phyloP scores from a whole-genome alignment of 306 rosid species.

The Fragaria iinumae region DNA sequence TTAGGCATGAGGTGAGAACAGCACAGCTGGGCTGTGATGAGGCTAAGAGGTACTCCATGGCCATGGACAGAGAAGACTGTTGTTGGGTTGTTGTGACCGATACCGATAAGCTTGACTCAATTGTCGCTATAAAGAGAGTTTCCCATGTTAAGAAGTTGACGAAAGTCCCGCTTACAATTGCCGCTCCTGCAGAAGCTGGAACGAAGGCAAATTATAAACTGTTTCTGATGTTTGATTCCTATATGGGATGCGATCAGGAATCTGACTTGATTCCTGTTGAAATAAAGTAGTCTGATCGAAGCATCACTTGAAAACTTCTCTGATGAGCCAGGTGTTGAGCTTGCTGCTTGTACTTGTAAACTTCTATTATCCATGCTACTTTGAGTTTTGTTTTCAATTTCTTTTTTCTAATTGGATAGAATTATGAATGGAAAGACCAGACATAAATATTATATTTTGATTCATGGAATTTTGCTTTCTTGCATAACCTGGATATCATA shows the following conservation, averaged over 20 bases:
- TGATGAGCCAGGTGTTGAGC: not conserved
- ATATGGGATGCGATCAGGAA: slow-evolving; percentile 93
- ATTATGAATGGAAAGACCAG: too few relatives aligned
- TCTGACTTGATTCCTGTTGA: slow-evolving; percentile 54
- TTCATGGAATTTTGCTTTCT: too few relatives aligned
- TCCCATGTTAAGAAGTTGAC: slow-evolving; percentile 60
- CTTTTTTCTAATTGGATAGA: too few relatives aligned
- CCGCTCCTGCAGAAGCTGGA: slow-evolving; percentile 71
- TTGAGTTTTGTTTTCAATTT: too few relatives aligned
- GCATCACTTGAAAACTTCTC: not conserved
- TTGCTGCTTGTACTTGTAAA: not conserved
- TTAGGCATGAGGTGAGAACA: not conserved
- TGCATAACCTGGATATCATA: too few relatives aligned
- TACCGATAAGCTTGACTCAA: slow-evolving; percentile 46
- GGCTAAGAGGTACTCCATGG: slow-evolving; percentile 63
- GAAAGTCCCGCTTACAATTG: slow-evolving; percentile 64
- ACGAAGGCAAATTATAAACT: slow-evolving; percentile 56
- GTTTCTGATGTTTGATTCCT: slow-evolving; percentile 89
- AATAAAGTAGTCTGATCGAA: not conserved
- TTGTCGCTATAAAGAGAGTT: slow-evolving; percentile 78
- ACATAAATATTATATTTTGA: too few relatives aligned
- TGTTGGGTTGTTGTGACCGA: slow-evolving; percentile 95
- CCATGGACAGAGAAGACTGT: slow-evolving; percentile 71
- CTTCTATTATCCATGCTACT: not conserved
- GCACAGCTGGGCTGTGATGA: slow-evolving; percentile 46